These are phyloP conservation scores for Suillus subluteus DNA, from an alignment of 768 basidiomycete genomes.

Conservation along the genomic window DNA sequence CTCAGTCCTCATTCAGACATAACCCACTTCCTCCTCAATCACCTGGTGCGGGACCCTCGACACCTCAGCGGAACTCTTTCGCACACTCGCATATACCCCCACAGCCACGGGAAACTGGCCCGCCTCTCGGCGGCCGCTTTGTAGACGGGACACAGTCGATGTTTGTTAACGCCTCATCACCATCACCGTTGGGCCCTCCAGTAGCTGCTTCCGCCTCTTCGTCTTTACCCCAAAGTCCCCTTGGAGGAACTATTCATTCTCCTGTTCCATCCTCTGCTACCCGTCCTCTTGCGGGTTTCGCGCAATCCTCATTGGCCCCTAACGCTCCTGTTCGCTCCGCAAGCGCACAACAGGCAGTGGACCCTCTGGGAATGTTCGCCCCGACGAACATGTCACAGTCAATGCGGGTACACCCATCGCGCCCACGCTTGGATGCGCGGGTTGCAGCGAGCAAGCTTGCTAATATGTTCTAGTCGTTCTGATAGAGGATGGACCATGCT, in stretches of 20 bases:
- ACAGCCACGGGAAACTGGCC: slow-evolving; percentile 37
- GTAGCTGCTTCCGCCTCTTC: slow-evolving; percentile 39
- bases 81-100: slow-evolving; percentile 29
- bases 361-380: slow-evolving; percentile 65
- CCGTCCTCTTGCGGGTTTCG: slow-evolving; percentile 23
- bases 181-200: slow-evolving; percentile 39
- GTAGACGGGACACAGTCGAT: slow-evolving; percentile 81
- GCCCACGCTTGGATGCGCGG: slow-evolving; percentile 79
- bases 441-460: slow-evolving; percentile 90
- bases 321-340: slow-evolving; percentile 12
- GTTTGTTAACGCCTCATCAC: slow-evolving; percentile 60
- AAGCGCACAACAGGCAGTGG: slow-evolving; percentile 43
- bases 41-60: slow-evolving; percentile 60
- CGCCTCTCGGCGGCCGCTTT: slow-evolving; percentile 66
- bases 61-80: slow-evolving; percentile 29
- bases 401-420: slow-evolving; percentile 70
- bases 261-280: slow-evolving; percentile 12
- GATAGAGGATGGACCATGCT: neutral
- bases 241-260: slow-evolving; percentile 15
- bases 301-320: slow-evolving; percentile 16
- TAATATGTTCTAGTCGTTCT: slow-evolving; percentile 69
- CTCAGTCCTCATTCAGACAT: slow-evolving; percentile 31
- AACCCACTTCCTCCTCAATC: slow-evolving; percentile 46
- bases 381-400: slow-evolving; percentile 73
- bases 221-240: slow-evolving; percentile 28